Conservation (phyloP, 768 basidiomycete species). For the Phylloporus sp. region DNA sequence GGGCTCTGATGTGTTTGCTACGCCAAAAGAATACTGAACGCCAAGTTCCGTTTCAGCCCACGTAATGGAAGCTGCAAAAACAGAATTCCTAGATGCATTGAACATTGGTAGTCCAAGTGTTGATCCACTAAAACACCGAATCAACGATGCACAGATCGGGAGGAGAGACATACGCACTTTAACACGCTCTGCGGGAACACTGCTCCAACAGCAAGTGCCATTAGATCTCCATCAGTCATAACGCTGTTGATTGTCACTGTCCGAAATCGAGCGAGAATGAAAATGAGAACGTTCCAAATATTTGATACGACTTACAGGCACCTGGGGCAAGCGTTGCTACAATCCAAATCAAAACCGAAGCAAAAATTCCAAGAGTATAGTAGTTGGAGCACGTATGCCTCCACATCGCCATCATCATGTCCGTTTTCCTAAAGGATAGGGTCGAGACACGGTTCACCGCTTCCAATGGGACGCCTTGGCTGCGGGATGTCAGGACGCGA, state of each 20-base stretch:
- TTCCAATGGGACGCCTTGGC: slow-evolving; percentile 21
- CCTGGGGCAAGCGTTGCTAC: slow-evolving; percentile 22
- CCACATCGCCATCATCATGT: slow-evolving; percentile 14
- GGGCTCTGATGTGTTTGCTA: slow-evolving; percentile 9
- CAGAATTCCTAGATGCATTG: slow-evolving; percentile 8
- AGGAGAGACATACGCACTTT: slow-evolving; percentile 13
- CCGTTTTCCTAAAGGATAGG: slow-evolving; percentile 18
- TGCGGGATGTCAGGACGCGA: slow-evolving; percentile 11
- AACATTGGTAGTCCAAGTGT: neutral
- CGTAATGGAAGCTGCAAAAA: slow-evolving; percentile 15
- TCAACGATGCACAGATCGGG: neutral
- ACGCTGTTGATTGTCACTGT: slow-evolving; percentile 22
- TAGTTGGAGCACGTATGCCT: slow-evolving; percentile 19
- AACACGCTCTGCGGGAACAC: slow-evolving; percentile 20
- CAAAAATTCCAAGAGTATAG: slow-evolving; percentile 15
- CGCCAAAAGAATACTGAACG: slow-evolving; percentile 23
- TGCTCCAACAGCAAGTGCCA: slow-evolving; percentile 24
- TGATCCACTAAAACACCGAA: slow-evolving; percentile 7
- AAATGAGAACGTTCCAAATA: neutral
- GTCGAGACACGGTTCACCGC: slow-evolving; percentile 21
- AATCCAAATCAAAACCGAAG: slow-evolving; percentile 20
- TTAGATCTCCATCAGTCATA: slow-evolving; percentile 17
- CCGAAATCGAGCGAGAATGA: neutral
- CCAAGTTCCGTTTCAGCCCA: slow-evolving; percentile 26
- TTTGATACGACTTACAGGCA: slow-evolving; percentile 15